These are phyloP conservation scores for Pilaira anomala DNA, from an alignment of 192 early-diverging fungal genomes.

Conservation along the genomic window DNA sequence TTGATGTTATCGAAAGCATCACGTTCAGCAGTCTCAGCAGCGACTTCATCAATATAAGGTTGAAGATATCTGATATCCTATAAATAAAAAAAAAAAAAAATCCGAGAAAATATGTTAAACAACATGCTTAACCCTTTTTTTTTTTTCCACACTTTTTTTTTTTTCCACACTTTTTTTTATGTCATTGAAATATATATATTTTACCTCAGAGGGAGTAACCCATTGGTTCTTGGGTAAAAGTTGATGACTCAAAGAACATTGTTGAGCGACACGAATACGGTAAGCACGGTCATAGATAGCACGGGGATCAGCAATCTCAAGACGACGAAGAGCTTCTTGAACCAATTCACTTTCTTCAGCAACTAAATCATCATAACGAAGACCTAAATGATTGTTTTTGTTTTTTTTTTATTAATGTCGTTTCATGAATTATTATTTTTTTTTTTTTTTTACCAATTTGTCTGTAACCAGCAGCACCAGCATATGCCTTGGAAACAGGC, in stretches of 20 bases:
- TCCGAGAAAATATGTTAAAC: slow-evolving; percentile 4
- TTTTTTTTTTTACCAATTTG: slow-evolving; percentile 51
- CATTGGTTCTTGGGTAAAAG: slow-evolving; percentile 66
- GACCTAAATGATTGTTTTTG: slow-evolving; percentile 49
- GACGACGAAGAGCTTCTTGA: slow-evolving; percentile 77
- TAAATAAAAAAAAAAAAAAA: slow-evolving; percentile 12
- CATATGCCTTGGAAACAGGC: slow-evolving; percentile 64
- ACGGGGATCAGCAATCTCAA: slow-evolving; percentile 50
- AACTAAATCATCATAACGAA: slow-evolving; percentile 89
- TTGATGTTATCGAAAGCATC: slow-evolving; percentile 67
- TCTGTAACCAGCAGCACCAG: slow-evolving; percentile 67
- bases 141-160: neutral
- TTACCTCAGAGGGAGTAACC: slow-evolving; percentile 76
- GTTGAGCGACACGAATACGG: slow-evolving; percentile 77
- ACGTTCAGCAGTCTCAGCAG: slow-evolving; percentile 74
- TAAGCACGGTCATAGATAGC: slow-evolving; percentile 72
- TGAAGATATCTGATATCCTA: slow-evolving; percentile 83
- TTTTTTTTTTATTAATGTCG: neutral
- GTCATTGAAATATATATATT: neutral
- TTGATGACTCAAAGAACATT: slow-evolving; percentile 68
- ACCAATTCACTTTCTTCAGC: slow-evolving; percentile 80
- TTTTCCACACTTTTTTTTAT: neutral
- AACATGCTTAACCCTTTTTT: neutral
- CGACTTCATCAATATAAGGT: slow-evolving; percentile 77
- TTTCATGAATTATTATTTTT: neutral